Base-by-base conservation (phyloP, 176 grass and related monocot genomes). In the Oryza rufipogon region DNA sequence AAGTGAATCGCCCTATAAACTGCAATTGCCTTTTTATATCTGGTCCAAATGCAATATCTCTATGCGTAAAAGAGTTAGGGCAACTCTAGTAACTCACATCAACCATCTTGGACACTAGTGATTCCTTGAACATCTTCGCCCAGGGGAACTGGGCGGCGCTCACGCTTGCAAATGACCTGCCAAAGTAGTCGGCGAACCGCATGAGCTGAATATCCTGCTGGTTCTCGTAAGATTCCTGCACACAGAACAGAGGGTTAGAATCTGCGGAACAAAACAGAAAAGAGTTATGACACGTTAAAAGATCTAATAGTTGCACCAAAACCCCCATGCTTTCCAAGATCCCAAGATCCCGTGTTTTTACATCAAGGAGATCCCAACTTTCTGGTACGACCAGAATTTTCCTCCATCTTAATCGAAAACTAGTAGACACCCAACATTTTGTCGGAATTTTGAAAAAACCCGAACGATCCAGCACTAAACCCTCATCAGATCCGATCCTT, bases 111-210 rank as follows among this genome's bases (percentile, higher is more conserved):
- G 91, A 75, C 79, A 99, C 73, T 0, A 84, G 84, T 17, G 91
- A 99, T 82, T 99, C 97, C 68, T 99, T 99, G 76, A 99, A 99
- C 75, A 99, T 91, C 83, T 99, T 99, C 2, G 90, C 81, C 97
- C 93, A 99, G 0, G 93, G 93, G 66, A 99, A 99, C 86, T 99
- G 97, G 0, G 90, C 64, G 2, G 88, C 76, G 2, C 88, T 96
- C n/a, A 99, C 93, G 16, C 75, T 84, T n/a, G 75, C 81, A 66
- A 99, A 94, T 11, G 91, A 85, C 6, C 90, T 70, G 49, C 91
- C 97, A 74, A 99, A 99, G 85, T 96, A 99, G 74, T 99, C 97
- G 4, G 97, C 97, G 33, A 99, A 99, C 72, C 97, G 84, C 97
- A 96, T 99, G 71, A 99, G 93, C 23, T 96, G 97, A 76, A 99